Evolutionary conservation across 768 basidiomycete genomes (phyloP), one percentile per base, ranked within the genome.

Genomic region (Basidioascus undulatus): DNA sequence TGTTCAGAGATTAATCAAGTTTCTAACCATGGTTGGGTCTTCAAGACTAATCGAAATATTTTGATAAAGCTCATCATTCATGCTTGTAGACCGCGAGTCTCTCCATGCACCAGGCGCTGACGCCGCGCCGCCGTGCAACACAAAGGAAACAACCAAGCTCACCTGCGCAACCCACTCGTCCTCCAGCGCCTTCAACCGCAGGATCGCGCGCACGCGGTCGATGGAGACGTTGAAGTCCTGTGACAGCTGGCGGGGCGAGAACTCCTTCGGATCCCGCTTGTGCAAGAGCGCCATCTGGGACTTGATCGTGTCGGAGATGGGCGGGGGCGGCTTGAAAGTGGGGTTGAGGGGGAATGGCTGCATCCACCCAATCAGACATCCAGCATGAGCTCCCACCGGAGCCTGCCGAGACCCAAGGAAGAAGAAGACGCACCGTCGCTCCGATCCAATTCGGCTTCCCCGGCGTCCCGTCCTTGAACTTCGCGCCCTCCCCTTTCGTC

Each of bases 11-110:
- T 59, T 57, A 49, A 44, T 42, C 49, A 41, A 44, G 50, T 55
- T 54, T 70, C 62, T 70, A 79, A 80, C 76, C 78, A 79, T 69
- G 60, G 56, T 47, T 47, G 47, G 52, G 74, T 81, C 81, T 81
- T 74, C 58, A 82, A 82, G 80, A 87, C 81, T 86, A 87, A 87
- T 86, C 83, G 75, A 66, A 67, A 59, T 67, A 59, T 58, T n/a
- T n/a, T n/a, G n/a, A n/a, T n/a, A n/a, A n/a, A n/a, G 59, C 61
- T 69, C 66, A 67, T 71, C 74, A 72, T 67, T 41, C 33, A 49
- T 45, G 41, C 37, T 44, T 32, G 61, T 60, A 55, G 51, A n/a
- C 48, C 36, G 36, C 35, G 28, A 50, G 35, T 51, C 47, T 46
- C 46, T n/a, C n/a, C n/a, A n/a, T n/a, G n/a, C n/a, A n/a, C n/a